These are phyloP conservation scores for Pachysandra terminalis DNA, from an alignment of 164 flowering plant genomes.

Conservation along the genomic window DNA sequence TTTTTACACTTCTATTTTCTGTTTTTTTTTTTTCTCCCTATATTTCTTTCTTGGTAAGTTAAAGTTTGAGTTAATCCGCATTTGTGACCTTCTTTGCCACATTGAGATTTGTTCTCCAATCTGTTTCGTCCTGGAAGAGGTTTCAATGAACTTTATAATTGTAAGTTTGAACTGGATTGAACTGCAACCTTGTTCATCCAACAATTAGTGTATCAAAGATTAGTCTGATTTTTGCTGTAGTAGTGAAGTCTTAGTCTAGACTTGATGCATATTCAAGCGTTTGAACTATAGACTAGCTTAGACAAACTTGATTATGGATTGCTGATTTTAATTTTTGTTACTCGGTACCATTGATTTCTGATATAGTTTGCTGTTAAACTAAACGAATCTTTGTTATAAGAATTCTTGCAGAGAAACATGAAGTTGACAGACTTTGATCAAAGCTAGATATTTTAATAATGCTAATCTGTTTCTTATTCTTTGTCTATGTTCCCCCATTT, in stretches of 20 bases:
- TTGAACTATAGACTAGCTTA: too few species aligned
- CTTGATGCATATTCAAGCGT: background rate
- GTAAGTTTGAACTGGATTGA: too few species aligned
- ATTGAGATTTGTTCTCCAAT: background rate
- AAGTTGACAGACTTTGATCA: background rate
- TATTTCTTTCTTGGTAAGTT: too few species aligned
- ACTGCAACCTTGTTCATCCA: too few species aligned
- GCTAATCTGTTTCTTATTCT: background rate
- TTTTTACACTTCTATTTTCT: too few species aligned
- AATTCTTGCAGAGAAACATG: background rate
- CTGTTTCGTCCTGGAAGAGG: background rate
- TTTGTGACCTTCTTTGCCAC: background rate
- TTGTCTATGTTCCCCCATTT: background rate
- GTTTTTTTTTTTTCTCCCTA: too few species aligned
- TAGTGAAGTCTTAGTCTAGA: too few species aligned
- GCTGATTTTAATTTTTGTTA: background rate
- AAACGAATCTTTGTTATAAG: background rate
- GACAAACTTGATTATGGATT: too few species aligned
- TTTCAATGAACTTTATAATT: too few species aligned
- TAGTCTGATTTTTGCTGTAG: too few species aligned
- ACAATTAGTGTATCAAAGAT: too few species aligned
- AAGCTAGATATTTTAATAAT: background rate
- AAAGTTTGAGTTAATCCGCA: background rate
- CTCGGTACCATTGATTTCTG: background rate
- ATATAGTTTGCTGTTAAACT: background rate